phyloP scores from a whole-genome alignment of 371 early-diverging fungal genomes.

The Haplosporangium sp. region DNA sequence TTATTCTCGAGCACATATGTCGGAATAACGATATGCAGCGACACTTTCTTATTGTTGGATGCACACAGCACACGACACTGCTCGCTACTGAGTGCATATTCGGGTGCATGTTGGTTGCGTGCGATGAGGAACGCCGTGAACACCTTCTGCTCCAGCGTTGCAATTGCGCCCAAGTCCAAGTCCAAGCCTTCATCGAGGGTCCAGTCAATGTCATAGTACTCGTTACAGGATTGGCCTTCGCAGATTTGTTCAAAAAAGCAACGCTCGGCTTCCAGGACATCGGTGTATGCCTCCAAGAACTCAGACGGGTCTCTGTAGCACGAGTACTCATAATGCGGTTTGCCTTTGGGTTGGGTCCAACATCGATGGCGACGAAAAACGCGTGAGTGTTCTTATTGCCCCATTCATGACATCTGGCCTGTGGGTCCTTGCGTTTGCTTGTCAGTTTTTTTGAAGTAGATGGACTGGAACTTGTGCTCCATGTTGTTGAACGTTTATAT shows the following conservation, averaged over 20 bases:
- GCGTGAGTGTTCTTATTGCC: neutral
- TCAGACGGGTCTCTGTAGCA: neutral
- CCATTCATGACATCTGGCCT: constrained; percentile 3
- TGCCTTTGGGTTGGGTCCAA: too few relatives aligned
- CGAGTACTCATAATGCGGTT: too few relatives aligned
- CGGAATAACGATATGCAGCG: constrained; percentile 7
- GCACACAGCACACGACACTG: too few relatives aligned
- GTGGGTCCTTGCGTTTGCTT: constrained; percentile 6
- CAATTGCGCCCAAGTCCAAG: too few relatives aligned
- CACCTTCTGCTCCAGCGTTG: neutral
- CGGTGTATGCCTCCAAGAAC: constrained; percentile 1
- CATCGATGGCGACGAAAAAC: constrained; percentile 12
- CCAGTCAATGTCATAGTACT: constrained; percentile 25
- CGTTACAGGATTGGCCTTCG: constrained; percentile 5
- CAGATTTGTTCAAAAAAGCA: constrained; percentile 11
- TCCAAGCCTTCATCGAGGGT: too few relatives aligned
- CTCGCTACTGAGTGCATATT: neutral
- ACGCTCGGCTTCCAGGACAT: neutral
- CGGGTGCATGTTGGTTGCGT: too few relatives aligned
- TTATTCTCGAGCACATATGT: constrained; percentile 14
- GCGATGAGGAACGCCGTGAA: too few relatives aligned
- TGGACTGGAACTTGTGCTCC: neutral
- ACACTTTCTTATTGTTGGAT: neutral
- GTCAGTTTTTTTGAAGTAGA: neutral
- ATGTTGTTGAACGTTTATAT: neutral